A percentile compares a stretch with the other conserved stretches of the same genome.
Conservation (phyloP, 257 asterid genomes). For the Nicotiana sylvestris region DNA sequence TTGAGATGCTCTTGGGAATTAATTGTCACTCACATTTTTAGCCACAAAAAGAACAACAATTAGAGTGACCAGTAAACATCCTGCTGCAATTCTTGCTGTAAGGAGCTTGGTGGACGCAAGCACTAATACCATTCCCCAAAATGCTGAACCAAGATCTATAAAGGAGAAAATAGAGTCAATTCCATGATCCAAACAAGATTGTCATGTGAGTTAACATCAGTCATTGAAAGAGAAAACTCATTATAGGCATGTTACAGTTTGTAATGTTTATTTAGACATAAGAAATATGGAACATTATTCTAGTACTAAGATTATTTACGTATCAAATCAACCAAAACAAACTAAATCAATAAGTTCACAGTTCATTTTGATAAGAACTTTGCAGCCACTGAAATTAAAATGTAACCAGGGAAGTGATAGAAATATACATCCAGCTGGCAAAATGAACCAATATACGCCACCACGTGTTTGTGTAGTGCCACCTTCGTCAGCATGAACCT, state of each 20-base stretch:
- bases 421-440: constrained; percentile 39
- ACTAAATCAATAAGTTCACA: not conserved
- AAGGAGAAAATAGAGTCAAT: constrained; percentile 12
- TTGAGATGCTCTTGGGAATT: not conserved
- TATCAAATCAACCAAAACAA: not conserved
- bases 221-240: not conserved
- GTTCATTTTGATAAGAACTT: not conserved
- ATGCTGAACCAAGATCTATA: constrained; percentile 45
- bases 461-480: constrained; percentile 36
- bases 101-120: constrained; percentile 45
- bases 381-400: not conserved
- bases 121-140: constrained; percentile 47
- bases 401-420: not conserved
- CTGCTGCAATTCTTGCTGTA: constrained; percentile 42
- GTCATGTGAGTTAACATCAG: not conserved
- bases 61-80: constrained; percentile 30
- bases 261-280: not conserved
- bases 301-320: not conserved
- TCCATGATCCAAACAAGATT: constrained; percentile 8
- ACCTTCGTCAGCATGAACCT: constrained; percentile 32
- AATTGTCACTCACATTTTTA: constrained; percentile 32
- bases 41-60: constrained; percentile 36
- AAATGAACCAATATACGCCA: constrained; percentile 34
- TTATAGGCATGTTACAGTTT: not conserved
- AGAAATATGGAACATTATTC: not conserved